These are phyloP conservation scores for Starmerella bacillaris DNA, from an alignment of 805 yeast species.

Conservation along the genomic window DNA sequence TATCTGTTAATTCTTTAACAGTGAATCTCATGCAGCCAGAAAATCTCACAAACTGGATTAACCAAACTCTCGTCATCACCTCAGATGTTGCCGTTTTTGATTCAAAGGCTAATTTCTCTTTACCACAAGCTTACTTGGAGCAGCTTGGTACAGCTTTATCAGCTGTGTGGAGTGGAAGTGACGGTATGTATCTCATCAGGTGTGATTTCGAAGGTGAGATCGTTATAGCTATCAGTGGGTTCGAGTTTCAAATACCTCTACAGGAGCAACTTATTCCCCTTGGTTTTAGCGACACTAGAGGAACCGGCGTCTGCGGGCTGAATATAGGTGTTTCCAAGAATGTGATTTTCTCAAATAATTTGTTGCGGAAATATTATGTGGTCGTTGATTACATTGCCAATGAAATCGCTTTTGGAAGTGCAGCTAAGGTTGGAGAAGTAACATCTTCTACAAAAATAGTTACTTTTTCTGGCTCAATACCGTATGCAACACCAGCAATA, in stretches of 20 bases:
- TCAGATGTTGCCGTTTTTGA: slow-evolving; percentile 5
- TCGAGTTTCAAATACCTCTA: neutral
- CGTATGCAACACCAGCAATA: neutral
- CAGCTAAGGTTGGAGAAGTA: neutral
- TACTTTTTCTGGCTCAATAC: neutral
- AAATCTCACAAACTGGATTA: neutral
- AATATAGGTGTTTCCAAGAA: slow-evolving; percentile 4
- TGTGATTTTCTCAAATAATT: slow-evolving; percentile 6
- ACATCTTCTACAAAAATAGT: neutral
- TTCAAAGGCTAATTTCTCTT: slow-evolving; percentile 3
- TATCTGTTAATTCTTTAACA: neutral
- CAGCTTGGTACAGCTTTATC: slow-evolving; percentile 2
- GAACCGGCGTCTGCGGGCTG: slow-evolving; percentile 6
- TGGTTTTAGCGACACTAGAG: neutral
- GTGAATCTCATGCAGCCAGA: neutral
- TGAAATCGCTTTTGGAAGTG: slow-evolving; percentile 5
- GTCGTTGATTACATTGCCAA: slow-evolving; percentile 8
- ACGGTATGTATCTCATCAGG: slow-evolving; percentile 4
- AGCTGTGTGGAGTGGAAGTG: slow-evolving; percentile 6
- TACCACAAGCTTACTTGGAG: slow-evolving; percentile 4
- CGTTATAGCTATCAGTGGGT: neutral
- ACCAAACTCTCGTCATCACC: neutral
- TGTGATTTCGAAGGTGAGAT: slow-evolving; percentile 4
- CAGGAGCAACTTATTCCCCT: slow-evolving; percentile 1
- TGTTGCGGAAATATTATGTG: slow-evolving; percentile 5